phyloP scores from a whole-genome alignment of 1,139 yeast genomes.

The Sugiyamaella castrensis region DNA sequence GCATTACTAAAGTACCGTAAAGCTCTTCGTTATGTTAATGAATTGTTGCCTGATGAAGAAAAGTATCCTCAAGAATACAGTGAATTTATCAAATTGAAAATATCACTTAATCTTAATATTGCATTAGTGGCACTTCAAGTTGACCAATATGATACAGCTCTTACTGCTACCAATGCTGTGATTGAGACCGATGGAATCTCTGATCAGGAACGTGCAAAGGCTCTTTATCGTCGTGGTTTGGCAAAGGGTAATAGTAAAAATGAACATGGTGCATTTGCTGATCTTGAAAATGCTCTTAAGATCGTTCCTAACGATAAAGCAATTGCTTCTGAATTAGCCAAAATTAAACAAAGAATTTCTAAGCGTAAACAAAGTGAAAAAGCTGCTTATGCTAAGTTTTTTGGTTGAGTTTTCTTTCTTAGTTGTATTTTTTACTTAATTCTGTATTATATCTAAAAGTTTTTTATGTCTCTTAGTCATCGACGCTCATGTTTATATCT shows the following conservation, averaged over 20 bases:
- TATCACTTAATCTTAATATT: conserved; percentile 65
- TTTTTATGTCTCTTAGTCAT: no score
- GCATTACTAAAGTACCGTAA: conserved; percentile 70
- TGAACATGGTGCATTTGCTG: conserved; percentile 66
- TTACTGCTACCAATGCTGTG: conserved; percentile 62
- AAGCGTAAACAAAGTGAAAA: conserved; percentile 66
- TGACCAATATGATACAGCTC: conserved; percentile 53
- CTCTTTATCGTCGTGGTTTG: conserved; percentile 79
- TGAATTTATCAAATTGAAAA: conserved; percentile 44
- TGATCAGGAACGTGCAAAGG: conserved; percentile 74
- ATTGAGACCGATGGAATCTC: conserved; percentile 59
- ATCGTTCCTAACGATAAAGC: conserved; percentile 74
- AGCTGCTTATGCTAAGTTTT: conserved; percentile 83
- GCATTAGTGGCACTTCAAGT: conserved; percentile 72
- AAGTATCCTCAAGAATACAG: conserved; percentile 41
- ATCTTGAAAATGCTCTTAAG: conserved; percentile 63
- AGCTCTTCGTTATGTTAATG: conserved; percentile 64
- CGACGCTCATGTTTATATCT: no score
- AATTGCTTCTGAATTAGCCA: conserved; percentile 61
- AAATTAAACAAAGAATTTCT: conserved; percentile 53
- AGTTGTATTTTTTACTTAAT: background rate
- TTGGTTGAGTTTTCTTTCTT: conserved; percentile 32
- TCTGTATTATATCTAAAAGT: background rate
- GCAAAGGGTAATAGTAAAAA: conserved; percentile 65
- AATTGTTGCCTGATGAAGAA: conserved; percentile 56